Base-by-base conservation (phyloP, 1,284 basidiomycete genomes). In the Ceratobasidium sp. region DNA sequence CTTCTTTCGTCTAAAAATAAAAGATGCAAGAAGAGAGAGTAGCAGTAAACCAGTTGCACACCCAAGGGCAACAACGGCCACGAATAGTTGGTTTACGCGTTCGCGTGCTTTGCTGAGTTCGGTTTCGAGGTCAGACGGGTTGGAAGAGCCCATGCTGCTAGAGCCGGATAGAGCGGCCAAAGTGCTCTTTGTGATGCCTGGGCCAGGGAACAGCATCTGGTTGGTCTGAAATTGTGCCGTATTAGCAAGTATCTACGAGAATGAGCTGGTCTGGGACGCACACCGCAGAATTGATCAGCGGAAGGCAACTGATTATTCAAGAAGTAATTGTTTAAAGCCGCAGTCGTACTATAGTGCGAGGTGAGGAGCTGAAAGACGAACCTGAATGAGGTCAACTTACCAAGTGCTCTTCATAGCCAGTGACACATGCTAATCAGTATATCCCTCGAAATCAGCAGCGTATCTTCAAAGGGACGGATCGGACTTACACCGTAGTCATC, bases 401-500 rank as follows among this genome's bases (percentile, higher is more conserved):
- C 78, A 79, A 20, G 28, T 44, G 12, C 75, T 77, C 3, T 40
- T 13, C 78, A 68, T 69, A 38, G 48, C 65, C 10, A 59, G 17
- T 12, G 78, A 77, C 9, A 54, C n/a, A 38, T 79, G 78, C 73
- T 75, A 23, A 26, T 40, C 15, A 62, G 4, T 40, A n/a, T 5
- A 44, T 33, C 50, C 50, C 6, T 52, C 6, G 6, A 15, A 15
- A 61, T 75, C 4, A 65, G 42, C 44, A n/a, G 65, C 23, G 20
- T 9, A 7, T 3, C 28, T 28, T 15, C 38, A 33, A 33, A 9
- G 6, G 33, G n/a, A 12, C 12, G 10, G 46, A 38, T n/a, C 28
- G 2, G 13, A 75, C 28, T 38, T 62, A 62, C 42, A 17, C 73
- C 71, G 33, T 44, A 68, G 40, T 67, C 78, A 68, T 76, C 78